Evolutionary conservation across 495 filamentous ascomycete species (phyloP).

Genomic region (Aspergillus biplanus): DNA sequence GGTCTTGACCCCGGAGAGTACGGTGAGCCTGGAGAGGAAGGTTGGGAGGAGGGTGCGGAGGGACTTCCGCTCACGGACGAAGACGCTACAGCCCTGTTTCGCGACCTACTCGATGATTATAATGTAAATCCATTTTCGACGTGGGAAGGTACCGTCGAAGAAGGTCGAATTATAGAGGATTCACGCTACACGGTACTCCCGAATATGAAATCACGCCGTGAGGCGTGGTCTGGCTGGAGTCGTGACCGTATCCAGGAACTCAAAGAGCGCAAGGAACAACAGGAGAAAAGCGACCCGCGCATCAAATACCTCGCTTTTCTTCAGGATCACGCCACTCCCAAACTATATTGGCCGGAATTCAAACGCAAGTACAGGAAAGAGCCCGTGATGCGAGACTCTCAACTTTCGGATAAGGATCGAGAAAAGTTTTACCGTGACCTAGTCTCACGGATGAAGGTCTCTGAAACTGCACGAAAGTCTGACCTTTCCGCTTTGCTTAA

Average conservation of each 20-base stretch:
- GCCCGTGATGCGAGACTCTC: constrained; percentile 73
- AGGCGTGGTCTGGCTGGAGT: constrained; percentile 82
- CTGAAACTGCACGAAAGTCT: constrained; percentile 72
- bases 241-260: constrained; percentile 69
- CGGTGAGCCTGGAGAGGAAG: constrained; percentile 64
- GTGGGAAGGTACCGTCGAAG: constrained; percentile 85
- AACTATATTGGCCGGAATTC: constrained; percentile 97
- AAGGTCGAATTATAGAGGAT: constrained; percentile 83
- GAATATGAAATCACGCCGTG: constrained; percentile 79
- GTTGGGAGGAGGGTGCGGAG: constrained; percentile 73
- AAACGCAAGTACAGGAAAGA: constrained; percentile 87
- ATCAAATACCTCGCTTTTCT: constrained; percentile 86
- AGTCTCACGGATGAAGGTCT: constrained; percentile 75
- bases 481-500: constrained; percentile 81
- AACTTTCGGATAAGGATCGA: constrained; percentile 81
- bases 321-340: constrained; percentile 77
- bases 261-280: constrained; percentile 70
- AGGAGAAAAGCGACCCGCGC: constrained; percentile 82
- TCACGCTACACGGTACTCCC: constrained; percentile 79
- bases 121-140: constrained; percentile 84
- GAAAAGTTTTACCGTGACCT: constrained; percentile 92
- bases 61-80: constrained; percentile 66
- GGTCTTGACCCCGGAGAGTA: constrained; percentile 72
- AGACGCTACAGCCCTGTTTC: constrained; percentile 75
- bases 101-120: constrained; percentile 82